phyloP scores from a whole-genome alignment of 2,329 filamentous ascomycete genomes.

The Fusarium tanahbumbuense region DNA sequence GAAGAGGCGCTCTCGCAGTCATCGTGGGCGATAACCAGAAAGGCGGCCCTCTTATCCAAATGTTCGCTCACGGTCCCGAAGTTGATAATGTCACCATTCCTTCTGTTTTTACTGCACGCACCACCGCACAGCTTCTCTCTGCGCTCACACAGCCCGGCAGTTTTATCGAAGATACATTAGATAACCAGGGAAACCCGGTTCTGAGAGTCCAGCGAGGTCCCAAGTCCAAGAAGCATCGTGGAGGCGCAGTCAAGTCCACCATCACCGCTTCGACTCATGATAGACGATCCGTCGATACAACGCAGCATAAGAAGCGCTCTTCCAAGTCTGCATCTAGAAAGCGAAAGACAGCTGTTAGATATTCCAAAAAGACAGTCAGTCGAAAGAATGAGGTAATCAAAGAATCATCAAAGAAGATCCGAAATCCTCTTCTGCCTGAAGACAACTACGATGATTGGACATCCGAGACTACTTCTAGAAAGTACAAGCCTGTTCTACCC shows the following conservation, averaged over 20 bases:
- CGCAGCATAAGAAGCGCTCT: slow-evolving; percentile 14
- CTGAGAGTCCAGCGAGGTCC: slow-evolving; percentile 65
- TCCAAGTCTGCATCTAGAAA: slow-evolving; percentile 18
- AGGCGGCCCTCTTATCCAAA: slow-evolving; percentile 90
- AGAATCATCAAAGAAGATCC: slow-evolving; percentile 21
- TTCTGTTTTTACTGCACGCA: slow-evolving; percentile 93
- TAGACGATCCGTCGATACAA: slow-evolving; percentile 25
- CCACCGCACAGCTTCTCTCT: slow-evolving; percentile 91
- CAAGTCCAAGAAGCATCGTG: slow-evolving; percentile 43
- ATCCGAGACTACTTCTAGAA: slow-evolving; percentile 4
- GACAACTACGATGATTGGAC: slow-evolving; percentile 26
- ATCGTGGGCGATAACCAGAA: slow-evolving; percentile 95
- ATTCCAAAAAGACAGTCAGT: slow-evolving; percentile 12
- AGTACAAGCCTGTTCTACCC: slow-evolving; percentile 15
- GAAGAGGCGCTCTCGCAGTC: slow-evolving; percentile 86
- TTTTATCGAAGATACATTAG: slow-evolving; percentile 68
- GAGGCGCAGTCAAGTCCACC: slow-evolving; percentile 15
- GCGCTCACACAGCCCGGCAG: slow-evolving; percentile 81
- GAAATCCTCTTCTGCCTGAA: slow-evolving; percentile 32
- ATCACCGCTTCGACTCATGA: slow-evolving; percentile 21
- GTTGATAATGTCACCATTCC: slow-evolving; percentile 96
- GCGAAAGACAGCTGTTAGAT: slow-evolving; percentile 17
- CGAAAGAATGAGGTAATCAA: slow-evolving; percentile 18
- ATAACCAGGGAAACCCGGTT: slow-evolving; percentile 69
- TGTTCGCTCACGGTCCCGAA: slow-evolving; percentile 93